Base-by-base conservation (phyloP, 2,329 filamentous ascomycete genomes). In the Saccharata proteae region DNA sequence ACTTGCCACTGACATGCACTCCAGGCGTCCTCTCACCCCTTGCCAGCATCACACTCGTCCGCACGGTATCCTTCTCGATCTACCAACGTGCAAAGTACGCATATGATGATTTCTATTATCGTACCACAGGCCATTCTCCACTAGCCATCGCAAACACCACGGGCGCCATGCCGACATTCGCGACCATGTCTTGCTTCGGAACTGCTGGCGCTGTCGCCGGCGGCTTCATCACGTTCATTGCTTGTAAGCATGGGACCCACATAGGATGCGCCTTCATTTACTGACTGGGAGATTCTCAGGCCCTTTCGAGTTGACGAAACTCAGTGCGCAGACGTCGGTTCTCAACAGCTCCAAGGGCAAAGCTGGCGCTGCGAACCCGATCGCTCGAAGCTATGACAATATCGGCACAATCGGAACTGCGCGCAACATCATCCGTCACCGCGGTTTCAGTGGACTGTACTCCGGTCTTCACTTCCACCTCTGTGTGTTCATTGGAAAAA, bases 241-340 rank as follows among this genome's bases (percentile, higher is more conserved):
- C 83, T 43, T 92, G 83, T 61, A 44, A 30, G 55, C 34, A 13
- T 18, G 17, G 9, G 19, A 7, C 27, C 9, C 14, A 16, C 16
- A 19, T 8, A 8, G 7, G 6, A 9, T 19, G 5, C 20, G 25
- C 16, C 18, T 16, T 9, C 22, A 32, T 25, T 11, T 23, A 9
- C 32, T 31, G 15, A 30, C 43, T 45, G 25, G 26, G 17, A 17
- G 8, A 6, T 16, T 6, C 13, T 6, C 35, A 79, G 75, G 74
- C 48, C 83, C 83, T 1, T 92, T 92, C 50, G 83, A 92, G 55
- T 67, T 92, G 53, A 86, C 81, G n/a, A 92, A 92, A 55, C 66
- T 90, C 37, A 86, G 80, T 52, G 81, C 83, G 11, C 83, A 92
- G 53, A 79, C 90, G 13, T 85, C 83, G 2, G 79, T 85, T 8